phyloP scores from a whole-genome alignment of 306 rosid species.

The Fragaria nilgerrensis region DNA sequence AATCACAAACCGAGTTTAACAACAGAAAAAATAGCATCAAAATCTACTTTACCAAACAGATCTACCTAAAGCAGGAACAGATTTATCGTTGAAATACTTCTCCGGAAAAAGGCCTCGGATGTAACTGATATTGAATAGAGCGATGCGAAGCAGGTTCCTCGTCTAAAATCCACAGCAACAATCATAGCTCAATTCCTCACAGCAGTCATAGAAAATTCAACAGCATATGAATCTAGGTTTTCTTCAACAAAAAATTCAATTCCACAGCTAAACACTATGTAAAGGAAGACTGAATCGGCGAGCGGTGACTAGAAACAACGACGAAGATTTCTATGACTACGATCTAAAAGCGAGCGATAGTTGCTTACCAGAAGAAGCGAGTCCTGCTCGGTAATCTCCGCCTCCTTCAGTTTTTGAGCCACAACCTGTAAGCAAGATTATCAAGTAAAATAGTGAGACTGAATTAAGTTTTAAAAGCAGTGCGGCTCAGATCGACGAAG shows the following conservation, averaged over 20 bases:
- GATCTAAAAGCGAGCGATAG: slow-evolving; percentile 28
- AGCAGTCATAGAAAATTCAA: neutral
- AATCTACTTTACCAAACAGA: neutral
- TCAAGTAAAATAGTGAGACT: neutral
- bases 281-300: too few relatives aligned
- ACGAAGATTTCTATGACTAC: neutral
- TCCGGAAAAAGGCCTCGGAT: slow-evolving; percentile 97
- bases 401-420: slow-evolving; percentile 79
- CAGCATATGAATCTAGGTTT: neutral
- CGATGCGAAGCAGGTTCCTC: slow-evolving; percentile 93
- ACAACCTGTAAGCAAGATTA: slow-evolving; percentile 58
- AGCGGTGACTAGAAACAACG: too few relatives aligned
- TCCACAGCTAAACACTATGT: too few relatives aligned
- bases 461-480: slow-evolving; percentile 4
- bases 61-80: slow-evolving; percentile 91
- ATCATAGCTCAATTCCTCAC: neutral
- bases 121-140: slow-evolving; percentile 90
- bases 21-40: slow-evolving; percentile 8
- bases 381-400: slow-evolving; percentile 91
- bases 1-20: slow-evolving; percentile 18
- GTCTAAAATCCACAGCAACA: slow-evolving; percentile 45
- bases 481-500: slow-evolving; percentile 3
- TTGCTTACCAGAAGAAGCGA: slow-evolving; percentile 86
- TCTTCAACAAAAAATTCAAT: neutral
- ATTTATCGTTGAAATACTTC: slow-evolving; percentile 86